Base-by-base conservation (phyloP, 2,329 filamentous ascomycete species). In the Trichophyton rubrum region DNA sequence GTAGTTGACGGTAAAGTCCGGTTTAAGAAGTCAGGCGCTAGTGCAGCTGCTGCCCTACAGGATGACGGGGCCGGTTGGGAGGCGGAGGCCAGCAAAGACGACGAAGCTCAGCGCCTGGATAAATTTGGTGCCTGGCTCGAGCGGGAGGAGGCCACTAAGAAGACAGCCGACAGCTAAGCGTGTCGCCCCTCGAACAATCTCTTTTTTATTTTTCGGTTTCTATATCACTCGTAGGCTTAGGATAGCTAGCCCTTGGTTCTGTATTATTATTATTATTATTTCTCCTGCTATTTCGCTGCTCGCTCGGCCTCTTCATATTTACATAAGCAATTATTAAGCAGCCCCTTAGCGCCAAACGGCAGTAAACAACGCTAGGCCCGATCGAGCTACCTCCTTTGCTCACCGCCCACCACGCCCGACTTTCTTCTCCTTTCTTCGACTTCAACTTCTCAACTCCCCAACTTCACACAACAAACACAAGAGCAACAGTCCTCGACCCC, bases 1-100 rank as follows among this genome's bases (percentile, higher is more conserved):
- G 78, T 91, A 49, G 81, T 86, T 0, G 83, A 85, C 15, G 88
- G 88, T 1, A 80, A 79, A 59, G 87, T 93, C 73, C 83, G 81
- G 64, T 95, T 88, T 69, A 83, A 80, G 67, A 90, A 86, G 75
- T 85, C 82, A 15, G 84, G 72, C 62, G 72, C 74, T 56, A 78
- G 76, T 68, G 72, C 70, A 11, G 71, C 70, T 1, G 71, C 69
- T 17, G 66, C 73, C 4, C 58, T 63, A 64, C 77, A 79, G 49
- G 77, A 78, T 41, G 73, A 78, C 55, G 76, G 77, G n/a, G 76
- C 78, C 27, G 77, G 71, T 15, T 62, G 63, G 40, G 62, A 64
- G 53, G 76, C 69, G 35, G 74, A 75, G 24, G 67, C 73, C 17
- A 71, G 70, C 2, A 70, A 73, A 9, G 74, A 79, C 35, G 76